Base-by-base conservation (phyloP, 306 rosid genomes). In the Echinosophora koreensis region DNA sequence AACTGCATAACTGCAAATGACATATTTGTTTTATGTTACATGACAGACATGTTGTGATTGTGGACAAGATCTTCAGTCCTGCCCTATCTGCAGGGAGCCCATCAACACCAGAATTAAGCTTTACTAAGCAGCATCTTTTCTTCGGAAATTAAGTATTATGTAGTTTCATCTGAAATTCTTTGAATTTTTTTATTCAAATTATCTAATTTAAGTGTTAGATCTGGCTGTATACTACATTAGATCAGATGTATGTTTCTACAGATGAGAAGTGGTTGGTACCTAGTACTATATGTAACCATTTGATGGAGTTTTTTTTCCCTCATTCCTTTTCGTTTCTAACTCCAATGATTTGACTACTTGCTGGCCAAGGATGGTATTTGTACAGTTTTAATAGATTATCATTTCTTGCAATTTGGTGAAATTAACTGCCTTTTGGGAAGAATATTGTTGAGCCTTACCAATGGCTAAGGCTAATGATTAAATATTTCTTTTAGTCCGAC, bases 31-130 rank as follows among this genome's bases (percentile, higher is more conserved):
- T 14, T 22, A 22, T 80, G 65, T 67, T 79, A 18, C 60, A 32
- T 83, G 73, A 64, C 95, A 95, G 99, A 95, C 99, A 7, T 95
- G 99, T 73, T 82, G 96, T 56, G 97, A 86, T 5, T 95, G 99
- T 11, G 99, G 99, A 55, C 73, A 38, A 71, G 87, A 84, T 71
- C 96, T 92, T 69, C 77, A 88, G 81, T 15, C 82, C 54, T 92
- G 99, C 86, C 99, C 99, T n/a, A 90, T 92, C 51, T 95, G 99
- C 61, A 89, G 99, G 60, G 89, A 80, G 67, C 73, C 84, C 16
- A 92, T 95, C 58, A 82, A 46, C 64, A 90, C 97, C 71, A 82
- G 97, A 86, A 89, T 95, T 52, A 95, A 88, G 86, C 96, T 95
- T 42, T 95, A 84, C 83, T 92, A 74, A 82, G 64, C 18, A 66